Conservation (phyloP, 176 grass and related monocot species). For the Elaeis guineensis region DNA sequence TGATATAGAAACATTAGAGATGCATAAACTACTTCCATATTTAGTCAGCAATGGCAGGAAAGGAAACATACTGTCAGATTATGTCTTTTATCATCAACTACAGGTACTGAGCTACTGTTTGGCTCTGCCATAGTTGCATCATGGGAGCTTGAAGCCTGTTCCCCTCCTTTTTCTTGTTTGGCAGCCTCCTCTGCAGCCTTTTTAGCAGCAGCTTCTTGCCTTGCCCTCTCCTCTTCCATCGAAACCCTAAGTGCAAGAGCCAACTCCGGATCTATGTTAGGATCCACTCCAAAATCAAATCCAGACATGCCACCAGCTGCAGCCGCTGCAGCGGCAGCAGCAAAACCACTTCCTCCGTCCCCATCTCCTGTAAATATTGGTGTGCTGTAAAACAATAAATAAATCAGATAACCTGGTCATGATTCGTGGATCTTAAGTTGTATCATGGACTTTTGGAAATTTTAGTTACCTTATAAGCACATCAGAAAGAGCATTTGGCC, state of each 20-base stretch:
- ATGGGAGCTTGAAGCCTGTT: conserved; percentile 10
- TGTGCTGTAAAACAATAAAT: conserved; percentile 46
- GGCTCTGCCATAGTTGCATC: conserved; percentile 19
- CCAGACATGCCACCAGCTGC: conserved; percentile 58
- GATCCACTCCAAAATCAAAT: conserved; percentile 98
- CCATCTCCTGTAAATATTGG: conserved; percentile 85
- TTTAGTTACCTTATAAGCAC: conserved; percentile 72
- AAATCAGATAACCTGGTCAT: not conserved
- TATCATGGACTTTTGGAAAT: conserved; percentile 1
- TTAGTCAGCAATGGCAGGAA: not conserved
- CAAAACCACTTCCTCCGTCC: conserved; percentile 90
- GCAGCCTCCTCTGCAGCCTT: conserved; percentile 19
- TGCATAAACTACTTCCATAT: too few species aligned
- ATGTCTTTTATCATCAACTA: conserved; percentile 5
- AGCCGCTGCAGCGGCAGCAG: conserved; percentile 87
- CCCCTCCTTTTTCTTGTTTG: conserved; percentile 16
- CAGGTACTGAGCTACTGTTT: not conserved
- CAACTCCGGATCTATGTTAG: conserved; percentile 92
- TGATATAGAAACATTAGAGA: too few species aligned
- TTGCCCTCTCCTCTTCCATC: conserved; percentile 97
- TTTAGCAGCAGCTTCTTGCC: conserved; percentile 66
- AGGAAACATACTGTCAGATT: conserved; percentile 9
- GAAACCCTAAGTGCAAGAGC: conserved; percentile 83
- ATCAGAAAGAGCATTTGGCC: conserved; percentile 75
- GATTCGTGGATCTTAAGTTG: not conserved